Evolutionary conservation across 73 alveolate species (phyloP), one percentile per base, ranked within the genome.

Genomic region (Paramecium primaurelia): DNA sequence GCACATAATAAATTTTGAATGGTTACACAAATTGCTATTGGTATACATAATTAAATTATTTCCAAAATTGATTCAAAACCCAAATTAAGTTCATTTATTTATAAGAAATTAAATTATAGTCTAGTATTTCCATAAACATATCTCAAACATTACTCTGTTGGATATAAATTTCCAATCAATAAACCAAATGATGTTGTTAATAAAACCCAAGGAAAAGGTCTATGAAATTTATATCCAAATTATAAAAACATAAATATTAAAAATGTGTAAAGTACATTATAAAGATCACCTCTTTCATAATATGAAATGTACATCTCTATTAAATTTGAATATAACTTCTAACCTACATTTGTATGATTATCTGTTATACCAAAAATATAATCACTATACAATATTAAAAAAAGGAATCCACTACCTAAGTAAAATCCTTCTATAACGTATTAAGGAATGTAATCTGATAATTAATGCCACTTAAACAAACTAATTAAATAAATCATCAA

Each of bases 361-460:
- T 80, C 91, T 26, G 91, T 47, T 8, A 80, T 25, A 0, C 91
- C 91, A 80, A 80, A 80, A 0, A 28, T 42, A 22, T 80, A 80
- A 45, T 80, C 91, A 26, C 71, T 80, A 45, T 80, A 80, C 18
- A 34, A 18, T 9, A 45, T 47, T 2, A 80, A 32, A 80, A 80
- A 45, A 12, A 80, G 18, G 77, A 80, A 80, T 14, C 77, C 91
- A 20, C 47, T 28, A 0, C 91, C 91, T 42, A 80, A 47, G 14
- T 42, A 80, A 80, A 32, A 80, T 25, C 91, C 91, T 26, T 80
- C 91, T 25, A 80, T 47, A 18, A 80, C 91, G n/a, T 42, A 80
- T 25, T 80, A 26, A 49, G 91, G 91, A 34, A 80, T 80, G 58
- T 45, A 80, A 47, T 80, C 75, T 11, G 75, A 80, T 6, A 80